Evolutionary conservation across 257 asterid genomes (phyloP), one percentile per base, ranked within the genome.

Genomic region (Plantago ovata): DNA sequence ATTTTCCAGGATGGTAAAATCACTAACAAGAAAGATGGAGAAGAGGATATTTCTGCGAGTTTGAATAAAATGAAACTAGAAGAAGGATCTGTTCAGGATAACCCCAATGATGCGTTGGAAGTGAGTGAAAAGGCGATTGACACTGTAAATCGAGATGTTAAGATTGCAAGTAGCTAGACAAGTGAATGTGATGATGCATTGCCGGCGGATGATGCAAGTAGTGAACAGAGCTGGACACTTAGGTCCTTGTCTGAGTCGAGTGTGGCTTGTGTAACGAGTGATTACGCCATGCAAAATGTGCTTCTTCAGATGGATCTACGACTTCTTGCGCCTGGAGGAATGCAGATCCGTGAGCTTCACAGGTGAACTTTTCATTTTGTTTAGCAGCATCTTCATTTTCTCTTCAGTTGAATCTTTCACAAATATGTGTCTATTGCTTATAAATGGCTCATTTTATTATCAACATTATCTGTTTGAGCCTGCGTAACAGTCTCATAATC

Each of bases 231-330:
- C 86, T 93, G 96, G 99, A 75, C 79, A 9, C 83, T 89, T 18
- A 80, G 87, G 46, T 81, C 97, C 43, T 75, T 93, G 69, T 89
- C 99, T 0, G 96, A 86, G 66, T 93, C 99, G 21, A 93, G 83
- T 53, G 96, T 93, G 49, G 99, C 97, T 63, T 93, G 99, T 44
- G 62, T 89, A 65, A 93, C 99, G 36, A 64, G 83, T 75, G 99
- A 93, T 68, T 93, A 53, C 76, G 99, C 99, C 24, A 89, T 93
- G 97, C 99, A 93, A 79, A 93, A 93, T 71, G 99, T 93, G 72
- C 80, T 93, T 38, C 89, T 93, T 61, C 99, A 89, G 85, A 84
- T 93, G 81, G 97, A 96, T 58, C 70, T 93, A 69, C 84, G 97
- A 49, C 94, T 93, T 65, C 74, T 93, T 63, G 98, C 98, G 15